A percentile compares a stretch with the other conserved stretches of the same genome.
These are phyloP conservation scores for Ceratocystis colombiana DNA, from an alignment of 2,329 filamentous ascomycete genomes.

Conservation along the genomic window DNA sequence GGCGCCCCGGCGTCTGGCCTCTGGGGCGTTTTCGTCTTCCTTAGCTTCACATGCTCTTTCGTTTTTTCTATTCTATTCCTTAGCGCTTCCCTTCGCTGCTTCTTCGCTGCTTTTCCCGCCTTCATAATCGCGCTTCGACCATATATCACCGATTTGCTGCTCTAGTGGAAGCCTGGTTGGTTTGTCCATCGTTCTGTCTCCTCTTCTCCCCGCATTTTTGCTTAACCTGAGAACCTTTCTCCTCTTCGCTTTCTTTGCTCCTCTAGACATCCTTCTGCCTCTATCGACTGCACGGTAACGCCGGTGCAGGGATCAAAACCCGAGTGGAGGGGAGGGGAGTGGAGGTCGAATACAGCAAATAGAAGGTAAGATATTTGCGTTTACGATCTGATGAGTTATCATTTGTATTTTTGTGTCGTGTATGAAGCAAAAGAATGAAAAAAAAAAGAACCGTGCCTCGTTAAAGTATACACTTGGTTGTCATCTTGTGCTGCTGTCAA, in stretches of 20 bases:
- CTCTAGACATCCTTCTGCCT: not conserved
- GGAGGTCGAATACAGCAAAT: conserved; percentile 3
- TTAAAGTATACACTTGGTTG: not conserved
- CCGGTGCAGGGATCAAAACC: conserved; percentile 3
- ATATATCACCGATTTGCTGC: conserved; percentile 1
- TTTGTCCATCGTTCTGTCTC: not conserved
- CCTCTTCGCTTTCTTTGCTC: not conserved
- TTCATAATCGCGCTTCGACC: not conserved
- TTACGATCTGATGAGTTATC: too few species aligned
- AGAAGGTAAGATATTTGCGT: not conserved
- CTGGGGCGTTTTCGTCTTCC: conserved; percentile 1
- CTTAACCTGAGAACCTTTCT: conserved; percentile 11
- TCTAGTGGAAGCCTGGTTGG: not conserved
- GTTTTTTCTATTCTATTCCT: not conserved
- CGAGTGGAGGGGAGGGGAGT: not conserved
- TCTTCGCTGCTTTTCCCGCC: conserved; percentile 14
- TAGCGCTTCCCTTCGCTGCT: conserved; percentile 3
- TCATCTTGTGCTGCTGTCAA: too few species aligned
- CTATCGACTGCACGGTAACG: not conserved
- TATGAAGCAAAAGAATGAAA: too few species aligned
- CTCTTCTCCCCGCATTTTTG: not conserved
- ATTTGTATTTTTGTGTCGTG: too few species aligned
- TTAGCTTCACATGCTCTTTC: not conserved
- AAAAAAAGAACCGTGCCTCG: not conserved
- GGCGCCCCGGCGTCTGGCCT: not conserved